Base-by-base conservation (phyloP, 805 yeast genomes). In the Myxozyma kluyveri region DNA sequence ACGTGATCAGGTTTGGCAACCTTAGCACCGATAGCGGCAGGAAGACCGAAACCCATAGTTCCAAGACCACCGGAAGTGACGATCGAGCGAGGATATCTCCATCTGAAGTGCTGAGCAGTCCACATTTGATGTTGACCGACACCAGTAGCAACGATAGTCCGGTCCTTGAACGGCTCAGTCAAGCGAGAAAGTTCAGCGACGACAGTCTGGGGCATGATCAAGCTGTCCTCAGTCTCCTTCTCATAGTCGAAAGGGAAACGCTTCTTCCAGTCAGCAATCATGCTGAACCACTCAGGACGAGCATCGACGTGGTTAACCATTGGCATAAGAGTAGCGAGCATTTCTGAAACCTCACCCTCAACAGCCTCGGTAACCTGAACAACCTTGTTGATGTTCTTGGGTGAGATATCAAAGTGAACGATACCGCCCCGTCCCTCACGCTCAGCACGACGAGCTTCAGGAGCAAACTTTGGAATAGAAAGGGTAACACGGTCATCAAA, bases 81-180 rank as follows among this genome's bases (percentile, higher is more conserved):
- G 75, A 93, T 84, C 45, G 95, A 78, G 71, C 98, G 82, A 64
- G 99, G 99, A 58, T 79, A 74, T 56, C 83, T 84, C 96, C 97
- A 91, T 47, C 89, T 81, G 82, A 86, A 90, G 72, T 89, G 90
- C 75, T 93, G 99, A 26, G 98, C 98, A 35, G 98, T 95, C 99
- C 99, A 91, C 99, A 91, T 91, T 76, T 91, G 99, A 78, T 91
- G 99, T 77, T 93, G 99, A 56, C 99, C 99, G 47, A 93, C 98
- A 78, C 99, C 99, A 33, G 99, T 93, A 48, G 98, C 86, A 63
- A 91, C 84, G 63, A 90, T 81, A 53, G 88, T 89, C 63, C 86
- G 90, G 66, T 81, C 86, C 63, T 70, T 69, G 59, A 75, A 76
- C 50, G 78, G 77, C 49, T 74, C 79, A 29, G 89, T 83, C 62